Evolutionary conservation across 2,329 filamentous ascomycete genomes (phyloP), one percentile per base, ranked within the genome.

Genomic region (Phialophora macrospora): DNA sequence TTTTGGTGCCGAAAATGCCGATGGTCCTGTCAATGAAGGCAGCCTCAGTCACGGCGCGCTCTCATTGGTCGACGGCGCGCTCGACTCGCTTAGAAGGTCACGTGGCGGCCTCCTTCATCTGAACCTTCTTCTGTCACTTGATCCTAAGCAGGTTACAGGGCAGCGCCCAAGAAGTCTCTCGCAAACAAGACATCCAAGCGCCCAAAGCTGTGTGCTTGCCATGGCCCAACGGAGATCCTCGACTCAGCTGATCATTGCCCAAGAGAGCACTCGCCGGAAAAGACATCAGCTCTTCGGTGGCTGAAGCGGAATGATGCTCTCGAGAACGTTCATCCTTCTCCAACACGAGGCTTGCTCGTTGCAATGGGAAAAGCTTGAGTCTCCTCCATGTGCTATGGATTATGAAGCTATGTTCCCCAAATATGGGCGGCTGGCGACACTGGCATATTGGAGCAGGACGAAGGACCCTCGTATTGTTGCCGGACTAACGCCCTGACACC

Each of bases 1-100:
- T 24, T 44, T 57, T n/a, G 55, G 4, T 57, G 55, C 55, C 55
- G 55, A 57, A 22, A 8, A 8, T 57, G 55, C 55, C 55, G 55
- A 20, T 14, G 26, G 48, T 14, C 20, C 48, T 51, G 9, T 51
- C 38, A 44, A 26, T 28, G 22, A 11, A 24, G 48, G 8, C 22
- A 22, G 2, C 9, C 11, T 24, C 6, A 24, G 34, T 41, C 14
- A 20, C 5, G 6, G 38, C 38, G 38, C 38, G n/a, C 3, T 44
- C 4, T 44, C 17, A 44, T 44, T 44, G 38, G 38, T 7, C 17
- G 6, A n/a, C 38, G 7, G 17, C 38, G 38, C 38, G 38, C 17
- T 41, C 17, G 5, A 7, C 38, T n/a, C 38, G 38, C 38, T 2
- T 44, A n/a, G 8, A 3, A 4, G 5, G 14, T 44, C 38, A 44